Evolutionary conservation across 2,329 filamentous ascomycete species (phyloP), one percentile per base, ranked within the genome.

Genomic region (Apiospora marii): DNA sequence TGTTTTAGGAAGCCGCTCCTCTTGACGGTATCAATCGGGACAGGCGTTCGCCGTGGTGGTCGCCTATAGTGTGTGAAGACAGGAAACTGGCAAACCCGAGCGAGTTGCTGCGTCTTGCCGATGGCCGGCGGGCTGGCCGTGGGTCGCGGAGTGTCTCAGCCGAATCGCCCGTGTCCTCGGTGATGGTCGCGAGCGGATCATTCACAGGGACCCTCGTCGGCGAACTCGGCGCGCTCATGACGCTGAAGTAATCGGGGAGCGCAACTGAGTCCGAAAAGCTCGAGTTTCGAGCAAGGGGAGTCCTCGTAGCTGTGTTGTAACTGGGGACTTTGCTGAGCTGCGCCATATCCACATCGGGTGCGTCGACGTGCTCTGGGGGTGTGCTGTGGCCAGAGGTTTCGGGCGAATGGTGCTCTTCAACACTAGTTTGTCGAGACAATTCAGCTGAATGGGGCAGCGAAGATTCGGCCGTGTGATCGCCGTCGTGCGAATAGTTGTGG

Each of bases 271-370:
- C 85, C 8, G 86, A 82, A 61, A 85, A 85, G 68, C 84, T 86
- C 19, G 85, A 85, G 46, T 87, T 85, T 69, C 88, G 86, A 22
- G 90, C 88, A 41, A 80, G 68, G 6, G 91, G 89, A 0, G 91
- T 89, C 74, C 89, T 90, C 37, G 94, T 89, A 0, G 93, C 93
- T 0, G 93, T 95, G 22, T 89, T 88, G 80, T 95, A 95, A 72
- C 93, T 95, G 0, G 93, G 93, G 2, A 95, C 93, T 75, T 92
- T 92, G 80, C 87, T 92, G 58, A 95, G 83, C 75, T 91, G 88
- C 68, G 88, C 87, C 75, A 94, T 83, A 74, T 93, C 90, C n/a
- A 64, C 58, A 16, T 64, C 58, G 19, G 58, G 58, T 64, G 22
- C 8, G 58, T 64, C 58, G 4, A 64, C 34, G 24, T 91, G 88